Base-by-base conservation (phyloP, 2,329 filamentous ascomycete species). In the Alternaria panax region DNA sequence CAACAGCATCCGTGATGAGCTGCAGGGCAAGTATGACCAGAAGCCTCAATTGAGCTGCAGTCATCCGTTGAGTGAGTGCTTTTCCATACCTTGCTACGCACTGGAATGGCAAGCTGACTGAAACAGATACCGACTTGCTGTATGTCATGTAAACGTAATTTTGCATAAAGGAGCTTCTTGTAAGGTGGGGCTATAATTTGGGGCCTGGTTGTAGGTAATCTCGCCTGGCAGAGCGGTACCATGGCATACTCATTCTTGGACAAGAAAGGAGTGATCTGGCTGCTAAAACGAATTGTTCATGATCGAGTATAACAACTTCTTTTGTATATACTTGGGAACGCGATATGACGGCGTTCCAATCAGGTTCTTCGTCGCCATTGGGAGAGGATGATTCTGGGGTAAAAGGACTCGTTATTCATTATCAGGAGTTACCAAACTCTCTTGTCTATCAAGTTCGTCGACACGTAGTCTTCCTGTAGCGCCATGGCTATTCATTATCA, bases 11-110 rank as follows among this genome's bases (percentile, higher is more conserved):
- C 91, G 95, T 58, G 93, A 97, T 57, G 90, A 97, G 74, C 84
- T 99, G 59, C 83, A 91, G 67, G 87, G 87, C 38, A 95, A 96
- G 78, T 99, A 99, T 78, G 85, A 86, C 8, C 95, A 99, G 81
- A 97, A 97, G 82, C 95, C 95, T 52, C 95, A 99, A 83, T 83
- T 99, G 67, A 97, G 93, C 74, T 94, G 92, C 82, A 97, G 93
- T 78, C 95, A 99, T 80, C 95, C 95, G 34, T 83, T 99, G 74
- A 93, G 94, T 97, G 88, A 81, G 77, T 69, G 6, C 60, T 32
- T 48, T 45, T n/a, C n/a, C 55, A n/a, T 25, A 40, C 28, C 45
- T 24, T 36, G 14, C 8, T 50, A 6, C 18, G 14, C n/a, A 27
- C 36, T 18, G 6, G 30, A 32, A 43, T 12, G 11, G 11, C 42